phyloP scores from a whole-genome alignment of 2,329 filamentous ascomycete species.

The Aspergillus carbonarius region DNA sequence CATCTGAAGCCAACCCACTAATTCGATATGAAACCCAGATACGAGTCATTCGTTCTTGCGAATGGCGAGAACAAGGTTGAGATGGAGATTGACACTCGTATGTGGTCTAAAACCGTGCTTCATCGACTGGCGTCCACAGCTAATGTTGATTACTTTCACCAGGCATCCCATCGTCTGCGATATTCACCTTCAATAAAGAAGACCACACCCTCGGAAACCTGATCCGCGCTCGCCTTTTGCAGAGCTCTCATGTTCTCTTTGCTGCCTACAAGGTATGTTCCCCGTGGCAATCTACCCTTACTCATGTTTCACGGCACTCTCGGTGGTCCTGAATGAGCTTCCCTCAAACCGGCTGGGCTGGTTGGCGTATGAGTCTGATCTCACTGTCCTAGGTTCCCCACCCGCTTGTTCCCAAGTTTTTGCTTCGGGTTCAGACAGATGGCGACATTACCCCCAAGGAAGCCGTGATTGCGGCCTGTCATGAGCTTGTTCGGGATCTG shows the following conservation, averaged over 20 bases:
- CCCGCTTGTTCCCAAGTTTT: conserved; percentile 54
- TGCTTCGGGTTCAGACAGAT: conserved; percentile 87
- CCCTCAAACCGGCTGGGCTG: neutral
- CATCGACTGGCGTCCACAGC: neutral
- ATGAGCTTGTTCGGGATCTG: conserved; percentile 78
- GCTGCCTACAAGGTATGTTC: conserved; percentile 79
- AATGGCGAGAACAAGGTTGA: conserved; percentile 94
- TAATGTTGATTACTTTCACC: neutral
- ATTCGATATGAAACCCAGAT: conserved; percentile 55
- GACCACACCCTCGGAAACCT: conserved; percentile 95
- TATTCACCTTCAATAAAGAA: conserved; percentile 95
- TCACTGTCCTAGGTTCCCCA: conserved; percentile 40
- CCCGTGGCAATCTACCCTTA: conserved; percentile 13
- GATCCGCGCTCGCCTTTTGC: conserved; percentile 79
- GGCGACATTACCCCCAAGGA: conserved; percentile 86
- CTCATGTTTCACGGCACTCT: neutral
- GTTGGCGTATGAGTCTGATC: conserved; percentile 5
- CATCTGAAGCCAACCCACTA: conserved; percentile 1
- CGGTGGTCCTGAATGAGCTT: neutral
- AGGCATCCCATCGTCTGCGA: conserved; percentile 92
- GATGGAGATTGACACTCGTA: conserved; percentile 84
- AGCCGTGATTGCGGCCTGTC: conserved; percentile 76
- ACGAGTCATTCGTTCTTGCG: conserved; percentile 85
- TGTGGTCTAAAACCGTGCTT: conserved; percentile 35
- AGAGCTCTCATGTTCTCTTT: conserved; percentile 81